Conservation (phyloP, 352 stramenopile genomes). For the Thalassiosira hispida region DNA sequence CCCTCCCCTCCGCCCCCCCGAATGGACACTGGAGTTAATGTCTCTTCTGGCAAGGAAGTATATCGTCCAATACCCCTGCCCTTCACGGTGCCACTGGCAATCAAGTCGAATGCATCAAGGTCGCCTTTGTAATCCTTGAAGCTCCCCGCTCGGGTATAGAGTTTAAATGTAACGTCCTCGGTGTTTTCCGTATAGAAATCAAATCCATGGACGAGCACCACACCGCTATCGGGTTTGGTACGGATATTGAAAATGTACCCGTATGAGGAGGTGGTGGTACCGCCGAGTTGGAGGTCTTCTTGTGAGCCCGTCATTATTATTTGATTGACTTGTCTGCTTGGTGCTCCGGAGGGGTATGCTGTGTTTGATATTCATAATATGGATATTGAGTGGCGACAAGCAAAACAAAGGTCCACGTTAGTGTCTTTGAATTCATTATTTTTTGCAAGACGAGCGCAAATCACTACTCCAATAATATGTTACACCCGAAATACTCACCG, state of each 20-base stretch:
- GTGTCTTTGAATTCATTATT: no score
- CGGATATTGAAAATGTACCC: slow-evolving; percentile 46
- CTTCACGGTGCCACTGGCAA: slow-evolving; percentile 14
- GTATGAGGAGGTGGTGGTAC: slow-evolving; percentile 38
- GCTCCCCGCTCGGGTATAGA: slow-evolving; percentile 21
- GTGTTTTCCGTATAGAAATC: slow-evolving; percentile 42
- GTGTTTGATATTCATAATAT: no score
- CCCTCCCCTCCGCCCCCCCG: slow-evolving; percentile 20
- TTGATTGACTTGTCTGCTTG: slow-evolving; percentile 20
- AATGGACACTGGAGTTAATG: slow-evolving; percentile 24
- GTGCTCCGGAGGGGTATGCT: slow-evolving; percentile 7
- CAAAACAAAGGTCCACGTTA: neutral
- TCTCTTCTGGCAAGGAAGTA: slow-evolving; percentile 28
- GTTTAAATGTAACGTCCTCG: slow-evolving; percentile 20
- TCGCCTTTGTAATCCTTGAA: slow-evolving; percentile 29
- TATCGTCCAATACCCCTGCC: slow-evolving; percentile 32
- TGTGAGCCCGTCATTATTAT: slow-evolving; percentile 20
- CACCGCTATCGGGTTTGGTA: slow-evolving; percentile 3
- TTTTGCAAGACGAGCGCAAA: no score
- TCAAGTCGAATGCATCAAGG: slow-evolving; percentile 28
- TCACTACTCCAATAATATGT: neutral
- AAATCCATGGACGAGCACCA: slow-evolving; percentile 22
- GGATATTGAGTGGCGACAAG: neutral
- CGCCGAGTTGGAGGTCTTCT: slow-evolving; percentile 30
- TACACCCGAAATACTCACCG: neutral